Evolutionary conservation across 768 basidiomycete species (phyloP).

Genomic region (Lentinula aciculospora): DNA sequence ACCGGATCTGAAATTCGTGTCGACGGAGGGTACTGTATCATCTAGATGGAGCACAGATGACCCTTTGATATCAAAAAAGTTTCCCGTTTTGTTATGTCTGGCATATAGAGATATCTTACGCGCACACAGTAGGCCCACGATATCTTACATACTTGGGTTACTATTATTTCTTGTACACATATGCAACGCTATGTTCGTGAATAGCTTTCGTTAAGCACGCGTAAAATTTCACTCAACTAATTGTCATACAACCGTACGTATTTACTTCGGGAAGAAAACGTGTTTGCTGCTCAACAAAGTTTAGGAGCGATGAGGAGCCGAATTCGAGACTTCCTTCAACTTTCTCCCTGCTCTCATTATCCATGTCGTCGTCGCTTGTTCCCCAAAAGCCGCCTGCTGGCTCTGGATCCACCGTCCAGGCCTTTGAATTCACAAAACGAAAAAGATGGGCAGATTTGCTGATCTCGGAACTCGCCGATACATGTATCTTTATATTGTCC

Average conservation of each 20-base stretch:
- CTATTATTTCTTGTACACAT: not conserved
- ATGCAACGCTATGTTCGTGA: not conserved
- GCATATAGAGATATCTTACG: constrained; percentile 8
- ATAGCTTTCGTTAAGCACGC: not conserved
- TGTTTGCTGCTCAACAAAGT: not conserved
- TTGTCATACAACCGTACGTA: not conserved
- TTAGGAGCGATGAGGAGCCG: not conserved
- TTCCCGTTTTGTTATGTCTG: not conserved
- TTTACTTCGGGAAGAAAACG: not conserved
- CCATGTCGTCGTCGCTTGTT: not conserved
- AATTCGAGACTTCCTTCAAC: not conserved
- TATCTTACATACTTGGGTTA: not conserved
- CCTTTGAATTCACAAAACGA: constrained; percentile 81
- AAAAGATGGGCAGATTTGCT: constrained; percentile 86
- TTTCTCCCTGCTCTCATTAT: not conserved
- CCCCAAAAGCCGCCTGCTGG: not conserved
- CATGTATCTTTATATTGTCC: constrained; percentile 64
- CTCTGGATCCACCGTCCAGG: constrained; percentile 12
- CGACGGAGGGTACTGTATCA: constrained; percentile 83
- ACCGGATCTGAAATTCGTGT: constrained; percentile 83
- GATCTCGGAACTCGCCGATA: constrained; percentile 70
- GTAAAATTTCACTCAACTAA: no score
- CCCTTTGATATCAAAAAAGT: not conserved
- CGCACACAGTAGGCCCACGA: not conserved
- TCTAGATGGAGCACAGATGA: constrained; percentile 29